Evolutionary conservation across 495 filamentous ascomycete species (phyloP), one percentile per base, ranked within the genome.

Genomic region (Talaromyces borbonicus): DNA sequence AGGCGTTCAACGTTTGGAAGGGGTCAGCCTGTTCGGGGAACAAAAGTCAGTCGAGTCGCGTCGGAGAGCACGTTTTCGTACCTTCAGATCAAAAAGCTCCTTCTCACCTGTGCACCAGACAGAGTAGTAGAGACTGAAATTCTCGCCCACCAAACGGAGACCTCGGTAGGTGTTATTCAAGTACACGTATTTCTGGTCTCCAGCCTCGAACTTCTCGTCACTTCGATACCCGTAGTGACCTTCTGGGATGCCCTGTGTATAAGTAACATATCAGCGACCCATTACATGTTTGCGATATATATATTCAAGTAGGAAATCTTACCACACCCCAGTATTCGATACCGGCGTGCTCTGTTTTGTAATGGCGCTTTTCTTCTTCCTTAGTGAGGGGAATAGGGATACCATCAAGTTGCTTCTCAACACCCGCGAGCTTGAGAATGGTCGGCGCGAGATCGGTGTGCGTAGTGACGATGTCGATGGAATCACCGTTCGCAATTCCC

Each of bases 361-460:
- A n/a, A n/a, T n/a, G n/a, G n/a, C n/a, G n/a, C n/a, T n/a, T n/a
- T n/a, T n/a, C n/a, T n/a, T n/a, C n/a, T n/a, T n/a, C n/a, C n/a
- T n/a, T n/a, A 0, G 52, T 62, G 11, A 81, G 52, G 1, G 77
- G 75, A 18, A 83, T 73, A 0, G 75, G 65, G 12, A 68, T 67
- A 2, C 79, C 79, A 50, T 83, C 79, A 49, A 83, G 79, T 33
- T 80, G n/a, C n/a, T n/a, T n/a, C n/a, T n/a, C n/a, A n/a, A 67
- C 62, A 0, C 73, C 71, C 3, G 72, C 76, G 1, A 69, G 45
- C 11, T 71, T 50, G 30, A 86, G 60, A 22, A 86, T 63, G 0
- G 82, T 85, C 8, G 83, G 80, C 2, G 79, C 83, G 2, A 87
- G 53, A 50, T 87, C 83, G 0, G 79, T 77, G 52, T 86, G 83